Conservation (phyloP, 2,329 filamentous ascomycete genomes). For the Beauveria varroae region DNA sequence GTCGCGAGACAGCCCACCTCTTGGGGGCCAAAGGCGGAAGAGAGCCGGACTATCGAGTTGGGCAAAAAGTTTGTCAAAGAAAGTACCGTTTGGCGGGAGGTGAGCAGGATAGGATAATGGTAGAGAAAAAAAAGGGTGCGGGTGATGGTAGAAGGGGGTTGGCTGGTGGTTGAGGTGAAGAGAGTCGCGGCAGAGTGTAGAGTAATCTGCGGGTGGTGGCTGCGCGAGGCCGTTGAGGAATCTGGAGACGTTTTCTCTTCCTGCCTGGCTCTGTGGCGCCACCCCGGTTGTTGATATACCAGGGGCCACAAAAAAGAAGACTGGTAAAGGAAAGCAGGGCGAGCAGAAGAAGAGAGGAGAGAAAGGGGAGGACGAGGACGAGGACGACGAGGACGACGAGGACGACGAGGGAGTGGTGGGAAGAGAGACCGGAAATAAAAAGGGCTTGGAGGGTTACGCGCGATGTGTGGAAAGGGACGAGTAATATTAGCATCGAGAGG, state of each 20-base stretch:
- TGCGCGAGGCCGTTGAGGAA: slow-evolving; percentile 4
- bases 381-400: not conserved
- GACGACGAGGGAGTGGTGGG: not conserved
- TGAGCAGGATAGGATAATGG: not conserved
- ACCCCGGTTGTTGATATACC: not conserved
- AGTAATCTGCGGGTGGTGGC: not conserved
- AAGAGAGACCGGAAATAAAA: slow-evolving; percentile 7
- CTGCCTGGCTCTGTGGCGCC: not conserved
- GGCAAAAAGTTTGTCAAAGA: not conserved
- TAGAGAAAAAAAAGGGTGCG: not conserved
- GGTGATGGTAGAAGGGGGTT: not conserved
- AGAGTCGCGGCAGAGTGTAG: not conserved
- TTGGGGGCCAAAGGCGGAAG: slow-evolving; percentile 1
- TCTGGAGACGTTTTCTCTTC: not conserved
- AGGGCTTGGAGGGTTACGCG: slow-evolving; percentile 1
- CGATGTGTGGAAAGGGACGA: slow-evolving; percentile 4
- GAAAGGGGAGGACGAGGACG: not conserved
- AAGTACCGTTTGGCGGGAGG: not conserved
- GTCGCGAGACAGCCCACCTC: slow-evolving; percentile 6
- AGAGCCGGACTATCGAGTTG: not conserved
- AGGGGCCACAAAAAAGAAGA: not conserved
- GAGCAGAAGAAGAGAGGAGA: not conserved
- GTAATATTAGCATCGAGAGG: slow-evolving; percentile 9
- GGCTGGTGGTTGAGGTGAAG: not conserved
- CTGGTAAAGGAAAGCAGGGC: not conserved